Base-by-base conservation (phyloP, 1,284 basidiomycete genomes). In the Ustilago hordei region DNA sequence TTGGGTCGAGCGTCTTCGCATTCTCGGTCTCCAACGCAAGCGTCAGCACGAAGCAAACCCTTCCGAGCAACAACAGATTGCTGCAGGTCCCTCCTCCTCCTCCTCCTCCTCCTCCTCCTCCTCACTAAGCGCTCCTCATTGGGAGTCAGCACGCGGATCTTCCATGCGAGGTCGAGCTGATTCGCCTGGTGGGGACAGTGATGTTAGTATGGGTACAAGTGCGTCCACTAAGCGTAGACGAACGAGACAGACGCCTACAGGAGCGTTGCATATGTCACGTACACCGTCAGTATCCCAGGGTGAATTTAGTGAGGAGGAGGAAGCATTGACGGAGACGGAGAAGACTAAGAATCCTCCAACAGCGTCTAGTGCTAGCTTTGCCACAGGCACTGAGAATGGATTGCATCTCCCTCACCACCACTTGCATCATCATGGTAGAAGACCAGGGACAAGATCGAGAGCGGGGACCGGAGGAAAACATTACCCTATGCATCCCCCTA, bases 1-100 rank as follows among this genome's bases (percentile, higher is more conserved):
- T 89, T 95, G 87, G 79, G 92, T 91, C 8, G 82, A 84, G 65
- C 70, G 83, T n/a, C 73, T 84, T 13, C 65, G 80, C 43, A 73
- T 82, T 17, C 45, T 83, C 1, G 81, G 81, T 32, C 60, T 82
- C 38, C 81, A 82, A 53, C 66, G 82, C 17, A 82, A 83, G 64
- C 70, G 81, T 3, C 68, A 75, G 55, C 81, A 83, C 56, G 81
- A 83, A 53, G 71, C 71, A 13, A 67, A 65, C 15, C 45, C 55
- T 8, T 47, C 34, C 23, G 72, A 70, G 17, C 57, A 48, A 55
- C 63, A 72, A 17, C 64, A 68, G 39, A 75, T 72, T 45, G 48
- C 60, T 8, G 69, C 67, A 5, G 70, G 64, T 28, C 55, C 67
- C 4, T 70, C 65, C 4, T 59, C 60, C 5, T 50, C 59, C 15